A percentile compares a stretch with the other conserved stretches of the same genome.
Conservation (phyloP, 1,139 yeast species). For the Blastobotrys persicus region DNA sequence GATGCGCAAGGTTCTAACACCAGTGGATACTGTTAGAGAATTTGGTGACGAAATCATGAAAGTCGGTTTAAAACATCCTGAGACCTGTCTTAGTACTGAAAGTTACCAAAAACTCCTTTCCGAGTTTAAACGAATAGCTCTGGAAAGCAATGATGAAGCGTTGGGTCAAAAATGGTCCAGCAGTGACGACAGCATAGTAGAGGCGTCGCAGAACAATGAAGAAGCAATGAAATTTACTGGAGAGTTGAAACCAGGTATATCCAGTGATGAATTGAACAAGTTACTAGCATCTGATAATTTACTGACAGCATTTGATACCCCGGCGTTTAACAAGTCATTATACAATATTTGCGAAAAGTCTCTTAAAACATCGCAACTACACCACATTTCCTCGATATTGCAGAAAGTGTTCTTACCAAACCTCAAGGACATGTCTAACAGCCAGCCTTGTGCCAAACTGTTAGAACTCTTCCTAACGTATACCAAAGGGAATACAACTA, state of each 20-base stretch:
- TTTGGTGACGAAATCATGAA: constrained; percentile 18
- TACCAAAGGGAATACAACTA: background rate
- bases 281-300: constrained; percentile 9
- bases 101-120: constrained; percentile 14
- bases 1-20: constrained; percentile 11
- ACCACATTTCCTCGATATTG: background rate
- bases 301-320: constrained; percentile 10
- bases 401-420: background rate
- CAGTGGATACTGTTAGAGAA: constrained; percentile 12
- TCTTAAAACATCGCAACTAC: background rate
- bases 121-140: constrained; percentile 13
- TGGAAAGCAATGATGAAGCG: constrained; percentile 5
- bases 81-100: constrained; percentile 10
- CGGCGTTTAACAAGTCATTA: constrained; percentile 12
- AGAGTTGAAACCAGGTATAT: background rate
- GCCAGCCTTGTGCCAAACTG: constrained; percentile 12
- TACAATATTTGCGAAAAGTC: constrained; percentile 7
- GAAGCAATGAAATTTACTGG: background rate
- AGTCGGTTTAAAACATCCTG: constrained; percentile 13
- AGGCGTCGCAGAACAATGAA: background rate
- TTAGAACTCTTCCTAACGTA: constrained; percentile 13
- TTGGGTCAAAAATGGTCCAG: constrained; percentile 13
- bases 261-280: constrained; percentile 1
- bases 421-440: background rate
- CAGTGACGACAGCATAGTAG: background rate